Conservation (phyloP, 1,139 yeast species). For the Debaryomyces sp. region DNA sequence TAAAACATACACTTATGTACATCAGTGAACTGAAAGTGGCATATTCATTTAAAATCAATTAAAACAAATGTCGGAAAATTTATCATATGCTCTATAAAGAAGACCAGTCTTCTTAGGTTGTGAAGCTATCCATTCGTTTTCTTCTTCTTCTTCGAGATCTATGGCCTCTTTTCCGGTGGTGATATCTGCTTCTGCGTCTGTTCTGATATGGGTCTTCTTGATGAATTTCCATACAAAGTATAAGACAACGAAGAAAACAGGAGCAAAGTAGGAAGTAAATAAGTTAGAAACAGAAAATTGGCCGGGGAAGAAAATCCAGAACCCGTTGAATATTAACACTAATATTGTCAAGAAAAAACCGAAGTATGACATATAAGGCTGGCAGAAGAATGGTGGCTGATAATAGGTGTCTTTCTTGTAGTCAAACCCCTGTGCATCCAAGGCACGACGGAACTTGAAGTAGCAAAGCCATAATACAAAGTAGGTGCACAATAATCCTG, state of each 20-base stretch:
- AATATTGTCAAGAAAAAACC: slow-evolving; percentile 27
- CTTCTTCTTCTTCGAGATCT: slow-evolving; percentile 36
- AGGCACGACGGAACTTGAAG: slow-evolving; percentile 38
- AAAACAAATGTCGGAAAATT: slow-evolving; percentile 7
- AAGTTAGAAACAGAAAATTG: slow-evolving; percentile 36
- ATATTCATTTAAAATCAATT: slow-evolving; percentile 2
- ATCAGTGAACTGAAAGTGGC: not conserved
- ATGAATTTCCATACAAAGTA: slow-evolving; percentile 38
- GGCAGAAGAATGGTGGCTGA: slow-evolving; percentile 31
- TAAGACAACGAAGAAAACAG: slow-evolving; percentile 30
- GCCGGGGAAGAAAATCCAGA: slow-evolving; percentile 47
- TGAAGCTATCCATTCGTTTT: slow-evolving; percentile 21
- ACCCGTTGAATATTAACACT: slow-evolving; percentile 42
- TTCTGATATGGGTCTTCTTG: slow-evolving; percentile 36
- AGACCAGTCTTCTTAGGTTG: slow-evolving; percentile 22
- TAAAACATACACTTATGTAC: not conserved
- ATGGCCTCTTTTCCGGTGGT: slow-evolving; percentile 36
- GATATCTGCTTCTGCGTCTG: slow-evolving; percentile 37
- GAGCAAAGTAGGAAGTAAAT: slow-evolving; percentile 46
- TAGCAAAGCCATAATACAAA: slow-evolving; percentile 52
- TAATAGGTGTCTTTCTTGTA: slow-evolving; percentile 25
- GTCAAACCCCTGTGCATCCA: slow-evolving; percentile 34
- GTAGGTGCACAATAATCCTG: slow-evolving; percentile 57
- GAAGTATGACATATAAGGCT: slow-evolving; percentile 38
- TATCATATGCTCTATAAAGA: slow-evolving; percentile 16